A percentile compares a stretch with the other conserved stretches of the same genome.
phyloP scores from a whole-genome alignment of 345 rosid species.

The Aquilaria yunnanensis region DNA sequence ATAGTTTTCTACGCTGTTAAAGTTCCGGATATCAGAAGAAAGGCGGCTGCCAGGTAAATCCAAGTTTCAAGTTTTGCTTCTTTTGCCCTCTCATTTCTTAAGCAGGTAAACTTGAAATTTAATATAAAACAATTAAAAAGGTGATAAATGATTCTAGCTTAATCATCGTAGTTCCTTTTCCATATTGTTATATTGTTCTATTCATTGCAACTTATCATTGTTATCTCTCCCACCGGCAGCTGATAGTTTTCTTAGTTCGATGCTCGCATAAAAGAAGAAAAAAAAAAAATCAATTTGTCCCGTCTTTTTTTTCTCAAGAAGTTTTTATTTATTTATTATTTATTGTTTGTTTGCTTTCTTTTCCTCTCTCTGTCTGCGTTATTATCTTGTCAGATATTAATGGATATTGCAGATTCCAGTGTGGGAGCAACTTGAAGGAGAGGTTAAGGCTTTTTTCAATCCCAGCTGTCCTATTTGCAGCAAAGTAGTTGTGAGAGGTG shows the following conservation, averaged over 20 bases:
- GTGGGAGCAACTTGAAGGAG: constrained; percentile 19
- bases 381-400: constrained; percentile 39
- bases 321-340: background rate
- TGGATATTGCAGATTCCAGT: constrained; percentile 34
- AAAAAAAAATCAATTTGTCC: background rate
- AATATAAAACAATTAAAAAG: too few relatives aligned
- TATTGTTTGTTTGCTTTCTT: background rate
- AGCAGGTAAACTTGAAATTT: background rate
- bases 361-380: constrained; percentile 5
- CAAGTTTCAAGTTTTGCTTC: constrained; percentile 1
- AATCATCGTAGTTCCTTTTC: too few relatives aligned
- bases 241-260: constrained; percentile 11
- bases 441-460: constrained; percentile 21
- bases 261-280: background rate
- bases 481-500: constrained; percentile 30
- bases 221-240: constrained; percentile 11
- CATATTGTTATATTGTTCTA: too few relatives aligned
- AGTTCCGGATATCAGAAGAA: too few relatives aligned
- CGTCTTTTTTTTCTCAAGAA: background rate
- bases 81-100: background rate
- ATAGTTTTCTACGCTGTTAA: too few relatives aligned
- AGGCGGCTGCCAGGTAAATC: too few relatives aligned
- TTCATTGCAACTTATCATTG: constrained; percentile 7
- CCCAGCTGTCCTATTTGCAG: constrained; percentile 33
- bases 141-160: too few relatives aligned